phyloP scores from a whole-genome alignment of 2,329 filamentous ascomycete genomes.

The Fusarium gaditjirri region DNA sequence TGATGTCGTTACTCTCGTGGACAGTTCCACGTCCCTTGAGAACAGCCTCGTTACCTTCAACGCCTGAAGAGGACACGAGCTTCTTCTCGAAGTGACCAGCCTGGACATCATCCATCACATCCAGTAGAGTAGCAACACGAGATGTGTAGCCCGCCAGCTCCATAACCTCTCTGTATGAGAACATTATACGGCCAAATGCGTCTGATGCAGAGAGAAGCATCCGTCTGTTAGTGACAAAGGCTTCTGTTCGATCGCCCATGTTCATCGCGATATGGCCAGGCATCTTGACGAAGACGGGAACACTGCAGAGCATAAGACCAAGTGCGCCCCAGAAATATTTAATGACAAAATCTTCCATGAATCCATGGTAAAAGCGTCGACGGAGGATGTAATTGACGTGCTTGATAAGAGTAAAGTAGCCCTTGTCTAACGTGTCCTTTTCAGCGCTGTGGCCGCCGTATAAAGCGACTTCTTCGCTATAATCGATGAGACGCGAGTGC shows the following conservation, averaged over 20 bases:
- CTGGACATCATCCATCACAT: constrained; percentile 94
- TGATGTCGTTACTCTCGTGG: constrained; percentile 83
- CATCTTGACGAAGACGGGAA: constrained; percentile 95
- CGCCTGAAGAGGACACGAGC: constrained; percentile 87
- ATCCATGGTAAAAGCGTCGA: constrained; percentile 92
- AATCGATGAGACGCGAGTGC: constrained; percentile 93
- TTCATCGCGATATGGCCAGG: constrained; percentile 73
- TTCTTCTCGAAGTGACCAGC: constrained; percentile 95
- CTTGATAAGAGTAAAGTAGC: constrained; percentile 98
- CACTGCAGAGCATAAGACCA: constrained; percentile 89
- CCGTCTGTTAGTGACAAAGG: constrained; percentile 92
- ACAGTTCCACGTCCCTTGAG: constrained; percentile 84
- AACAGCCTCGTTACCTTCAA: constrained; percentile 82
- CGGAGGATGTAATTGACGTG: constrained; percentile 97
- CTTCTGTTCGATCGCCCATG: constrained; percentile 78
- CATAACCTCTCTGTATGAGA: constrained; percentile 96
- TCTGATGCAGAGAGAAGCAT: constrained; percentile 94
- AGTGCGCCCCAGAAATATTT: constrained; percentile 99
- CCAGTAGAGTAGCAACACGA: constrained; percentile 86
- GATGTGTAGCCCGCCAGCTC: constrained; percentile 96
- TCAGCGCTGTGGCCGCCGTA: constrained; percentile 93
- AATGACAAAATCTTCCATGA: constrained; percentile 99
- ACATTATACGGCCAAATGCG: constrained; percentile 95
- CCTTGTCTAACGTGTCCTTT: constrained; percentile 96
- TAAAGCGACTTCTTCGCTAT: constrained; percentile 92